A percentile compares a stretch with the other conserved stretches of the same genome.
These are phyloP conservation scores for Fusarium subglutinans DNA, from an alignment of 2,329 filamentous ascomycete species.

Conservation along the genomic window DNA sequence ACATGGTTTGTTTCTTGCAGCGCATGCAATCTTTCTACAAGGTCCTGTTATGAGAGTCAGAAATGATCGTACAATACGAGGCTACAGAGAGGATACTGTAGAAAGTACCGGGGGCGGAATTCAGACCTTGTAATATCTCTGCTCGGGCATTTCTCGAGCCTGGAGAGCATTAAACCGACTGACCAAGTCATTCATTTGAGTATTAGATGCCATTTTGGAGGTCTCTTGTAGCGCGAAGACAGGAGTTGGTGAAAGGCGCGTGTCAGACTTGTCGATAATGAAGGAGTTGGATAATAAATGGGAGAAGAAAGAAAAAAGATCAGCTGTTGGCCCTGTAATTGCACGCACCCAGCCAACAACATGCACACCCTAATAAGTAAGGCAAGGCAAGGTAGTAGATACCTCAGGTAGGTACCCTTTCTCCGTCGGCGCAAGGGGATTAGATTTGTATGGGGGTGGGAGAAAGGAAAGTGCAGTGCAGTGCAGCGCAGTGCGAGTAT, in stretches of 20 bases:
- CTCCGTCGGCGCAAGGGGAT: constrained; percentile 27
- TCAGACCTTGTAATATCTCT: not conserved
- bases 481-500: not conserved
- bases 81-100: not conserved
- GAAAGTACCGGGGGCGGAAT: not conserved
- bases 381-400: not conserved
- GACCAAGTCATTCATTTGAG: not conserved
- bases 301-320: not conserved
- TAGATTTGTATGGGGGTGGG: constrained; percentile 6
- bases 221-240: not conserved
- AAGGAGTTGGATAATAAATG: not conserved
- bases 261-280: constrained; percentile 9
- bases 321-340: constrained; percentile 27
- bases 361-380: constrained; percentile 20
- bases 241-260: constrained; percentile 20
- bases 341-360: constrained; percentile 19
- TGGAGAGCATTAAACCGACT: not conserved
- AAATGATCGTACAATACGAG: not conserved
- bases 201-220: not conserved
- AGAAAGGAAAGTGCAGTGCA: constrained; percentile 13
- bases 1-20: not conserved
- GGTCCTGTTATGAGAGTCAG: not conserved
- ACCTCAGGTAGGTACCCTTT: not conserved
- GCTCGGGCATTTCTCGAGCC: not conserved
- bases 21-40: not conserved